Conservation (phyloP, 75 land plant species). For the Gnetum montanum region DNA sequence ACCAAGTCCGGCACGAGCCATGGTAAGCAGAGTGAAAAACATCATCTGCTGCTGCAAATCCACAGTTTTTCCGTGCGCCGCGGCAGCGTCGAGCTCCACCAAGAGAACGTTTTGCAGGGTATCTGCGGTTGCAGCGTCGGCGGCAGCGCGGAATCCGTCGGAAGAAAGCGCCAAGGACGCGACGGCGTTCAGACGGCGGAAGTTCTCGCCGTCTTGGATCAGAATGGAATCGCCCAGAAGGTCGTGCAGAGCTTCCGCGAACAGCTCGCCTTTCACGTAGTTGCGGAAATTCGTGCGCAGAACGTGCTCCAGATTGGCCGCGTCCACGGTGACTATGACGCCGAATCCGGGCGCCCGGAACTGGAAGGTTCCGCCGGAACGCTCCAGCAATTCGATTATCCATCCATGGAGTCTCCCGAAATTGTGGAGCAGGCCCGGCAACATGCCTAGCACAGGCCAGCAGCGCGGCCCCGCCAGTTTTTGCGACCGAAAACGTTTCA, state of each 20-base stretch:
- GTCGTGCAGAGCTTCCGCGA: constrained; percentile 8
- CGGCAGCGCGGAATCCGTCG: constrained; percentile 2
- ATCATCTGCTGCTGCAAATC: constrained; percentile 53
- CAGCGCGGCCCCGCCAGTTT: too few relatives aligned
- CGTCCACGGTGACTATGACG: constrained; percentile 34
- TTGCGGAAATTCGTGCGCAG: constrained; percentile 14
- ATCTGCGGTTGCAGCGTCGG: too few relatives aligned
- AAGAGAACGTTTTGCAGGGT: constrained; percentile 36
- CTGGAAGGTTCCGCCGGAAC: neutral
- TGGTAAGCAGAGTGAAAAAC: constrained; percentile 61
- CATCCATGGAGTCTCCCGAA: neutral
- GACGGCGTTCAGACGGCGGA: constrained; percentile 18
- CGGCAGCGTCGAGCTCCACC: constrained; percentile 17
- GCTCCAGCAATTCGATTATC: neutral
- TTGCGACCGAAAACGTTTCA: too few relatives aligned
- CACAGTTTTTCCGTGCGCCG: neutral
- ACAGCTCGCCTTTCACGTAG: constrained; percentile 12
- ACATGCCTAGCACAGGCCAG: neutral
- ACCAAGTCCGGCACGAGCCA: constrained; percentile 72
- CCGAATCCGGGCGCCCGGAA: neutral
- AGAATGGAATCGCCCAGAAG: constrained; percentile 33
- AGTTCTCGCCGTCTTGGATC: constrained; percentile 26
- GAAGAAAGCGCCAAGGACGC: constrained; percentile 18
- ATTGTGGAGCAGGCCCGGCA: neutral
- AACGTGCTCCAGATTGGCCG: constrained; percentile 57